These are phyloP conservation scores for Eutypella sp. DNA, from an alignment of 2,329 filamentous ascomycete species.

Conservation along the genomic window DNA sequence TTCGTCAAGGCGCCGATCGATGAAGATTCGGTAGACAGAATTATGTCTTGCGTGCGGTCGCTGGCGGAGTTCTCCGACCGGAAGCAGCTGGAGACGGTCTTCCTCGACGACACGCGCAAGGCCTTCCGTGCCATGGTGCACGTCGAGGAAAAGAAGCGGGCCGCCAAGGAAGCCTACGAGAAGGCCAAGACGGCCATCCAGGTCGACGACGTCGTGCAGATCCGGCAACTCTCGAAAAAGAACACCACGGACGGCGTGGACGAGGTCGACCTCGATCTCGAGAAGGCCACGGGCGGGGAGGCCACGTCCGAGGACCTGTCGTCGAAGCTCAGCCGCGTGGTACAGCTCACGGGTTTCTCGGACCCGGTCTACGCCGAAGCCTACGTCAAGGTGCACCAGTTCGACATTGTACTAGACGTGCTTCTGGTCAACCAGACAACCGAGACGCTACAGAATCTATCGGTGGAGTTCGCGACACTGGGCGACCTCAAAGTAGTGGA, in stretches of 20 bases:
- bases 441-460: constrained; percentile 93
- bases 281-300: constrained; percentile 91
- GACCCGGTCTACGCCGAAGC: constrained; percentile 98
- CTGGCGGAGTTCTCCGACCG: constrained; percentile 84
- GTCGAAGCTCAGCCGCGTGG: constrained; percentile 91
- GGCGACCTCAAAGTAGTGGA: constrained; percentile 98
- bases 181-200: constrained; percentile 92
- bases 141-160: constrained; percentile 94
- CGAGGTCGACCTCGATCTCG: constrained; percentile 83
- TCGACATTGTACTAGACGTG: constrained; percentile 96
- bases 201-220: constrained; percentile 89
- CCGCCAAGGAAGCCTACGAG: constrained; percentile 87
- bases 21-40: constrained; percentile 95
- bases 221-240: constrained; percentile 91
- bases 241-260: constrained; percentile 76
- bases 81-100: constrained; percentile 87
- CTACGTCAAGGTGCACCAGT: constrained; percentile 97
- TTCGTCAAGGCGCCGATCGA: constrained; percentile 97
- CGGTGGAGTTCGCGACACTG: constrained; percentile 96
- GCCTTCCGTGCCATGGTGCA: constrained; percentile 97
- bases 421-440: constrained; percentile 95
- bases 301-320: constrained; percentile 76
- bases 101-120: constrained; percentile 89
- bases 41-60: constrained; percentile 95
- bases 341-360: constrained; percentile 96